Conservation (phyloP, 2,329 filamentous ascomycete species). For the Sphaerulina musiva region DNA sequence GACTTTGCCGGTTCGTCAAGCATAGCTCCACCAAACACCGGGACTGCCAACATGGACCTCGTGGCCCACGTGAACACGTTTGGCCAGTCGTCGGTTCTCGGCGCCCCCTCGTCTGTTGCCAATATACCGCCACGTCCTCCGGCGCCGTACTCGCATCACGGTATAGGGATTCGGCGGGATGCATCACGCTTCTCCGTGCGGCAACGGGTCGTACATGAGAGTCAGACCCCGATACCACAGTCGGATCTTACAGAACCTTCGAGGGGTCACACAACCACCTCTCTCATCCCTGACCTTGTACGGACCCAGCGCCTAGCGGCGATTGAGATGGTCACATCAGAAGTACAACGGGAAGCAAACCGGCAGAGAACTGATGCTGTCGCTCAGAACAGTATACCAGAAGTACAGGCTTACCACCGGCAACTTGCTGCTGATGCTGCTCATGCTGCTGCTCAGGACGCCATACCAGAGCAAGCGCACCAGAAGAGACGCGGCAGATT, state of each 20-base stretch:
- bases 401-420: neutral
- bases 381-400: neutral
- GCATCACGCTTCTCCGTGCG: neutral
- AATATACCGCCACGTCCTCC: neutral
- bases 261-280: neutral
- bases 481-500: conserved; percentile 6
- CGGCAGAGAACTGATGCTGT: neutral
- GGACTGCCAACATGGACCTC: neutral
- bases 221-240: neutral
- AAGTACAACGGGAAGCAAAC: no score
- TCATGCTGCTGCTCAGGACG: conserved; percentile 1
- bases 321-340: no score
- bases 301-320: neutral
- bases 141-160: neutral
- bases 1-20: neutral
- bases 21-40: no score
- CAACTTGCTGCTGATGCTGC: neutral
- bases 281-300: neutral
- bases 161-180: neutral
- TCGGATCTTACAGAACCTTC: neutral
- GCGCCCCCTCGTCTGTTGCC: neutral
- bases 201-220: neutral
- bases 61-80: neutral
- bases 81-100: neutral
- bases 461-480: conserved; percentile 2